Conservation (phyloP, 768 basidiomycete species). For the Lactifluus piperatus region DNA sequence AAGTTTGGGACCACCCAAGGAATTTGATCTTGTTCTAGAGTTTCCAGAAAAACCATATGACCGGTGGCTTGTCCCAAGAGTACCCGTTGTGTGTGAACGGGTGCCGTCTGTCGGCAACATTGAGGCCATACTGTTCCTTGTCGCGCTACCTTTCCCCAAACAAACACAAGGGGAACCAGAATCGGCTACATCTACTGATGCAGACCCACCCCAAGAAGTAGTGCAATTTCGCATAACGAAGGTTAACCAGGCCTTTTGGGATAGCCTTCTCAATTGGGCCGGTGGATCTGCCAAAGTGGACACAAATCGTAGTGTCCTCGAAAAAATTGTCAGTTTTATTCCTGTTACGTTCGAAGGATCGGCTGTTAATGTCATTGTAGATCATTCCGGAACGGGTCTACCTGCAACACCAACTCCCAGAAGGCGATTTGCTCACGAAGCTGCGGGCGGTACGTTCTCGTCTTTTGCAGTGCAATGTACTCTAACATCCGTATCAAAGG, state of each 20-base stretch:
- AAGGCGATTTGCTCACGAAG: constrained; percentile 48
- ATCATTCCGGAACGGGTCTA: constrained; percentile 39
- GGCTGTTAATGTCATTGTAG: constrained; percentile 23
- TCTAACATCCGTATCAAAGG: constrained; percentile 26
- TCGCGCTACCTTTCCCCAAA: constrained; percentile 37
- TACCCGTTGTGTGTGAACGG: constrained; percentile 43
- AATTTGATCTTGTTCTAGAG: constrained; percentile 68
- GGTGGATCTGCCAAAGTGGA: constrained; percentile 47
- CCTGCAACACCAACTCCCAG: constrained; percentile 47
- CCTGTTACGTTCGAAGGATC: background rate
- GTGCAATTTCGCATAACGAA: constrained; percentile 42
- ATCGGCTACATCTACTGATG: background rate
- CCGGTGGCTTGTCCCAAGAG: constrained; percentile 62
- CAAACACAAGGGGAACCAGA: constrained; percentile 16
- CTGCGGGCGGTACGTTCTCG: constrained; percentile 44
- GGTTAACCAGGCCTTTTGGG: constrained; percentile 44
- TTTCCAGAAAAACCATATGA: constrained; percentile 56
- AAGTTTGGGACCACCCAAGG: constrained; percentile 32
- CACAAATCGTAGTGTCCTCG: constrained; percentile 38
- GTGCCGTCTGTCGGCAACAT: constrained; percentile 14
- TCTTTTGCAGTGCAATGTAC: background rate
- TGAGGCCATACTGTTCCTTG: constrained; percentile 34
- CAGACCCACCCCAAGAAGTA: constrained; percentile 28
- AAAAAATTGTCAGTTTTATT: constrained; percentile 35
- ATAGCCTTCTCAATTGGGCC: constrained; percentile 51